Evolutionary conservation across 2,329 filamentous ascomycete genomes (phyloP), one percentile per base, ranked within the genome.

Genomic region (Dactylellina parvicollis): DNA sequence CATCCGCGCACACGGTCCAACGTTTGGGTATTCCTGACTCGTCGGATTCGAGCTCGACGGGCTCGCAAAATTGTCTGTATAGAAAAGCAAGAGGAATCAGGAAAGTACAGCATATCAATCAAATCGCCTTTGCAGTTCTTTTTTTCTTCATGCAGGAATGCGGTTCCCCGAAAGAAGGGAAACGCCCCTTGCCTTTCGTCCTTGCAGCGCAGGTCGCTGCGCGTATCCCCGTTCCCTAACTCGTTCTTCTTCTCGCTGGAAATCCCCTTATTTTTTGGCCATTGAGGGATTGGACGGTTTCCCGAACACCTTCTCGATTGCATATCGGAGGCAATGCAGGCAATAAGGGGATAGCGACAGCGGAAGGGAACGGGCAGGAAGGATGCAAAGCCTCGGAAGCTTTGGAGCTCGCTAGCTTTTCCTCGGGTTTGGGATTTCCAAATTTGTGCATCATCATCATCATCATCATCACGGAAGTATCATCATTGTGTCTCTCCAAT

Each of bases 121-220:
- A 50, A n/a, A 54, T 54, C 30, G 26, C 24, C 49, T 4, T 62
- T 49, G 38, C 56, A 44, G 65, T 18, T 57, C 20, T 50, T 42
- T 20, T 44, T 44, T 44, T 30, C 14, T 34, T 47, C 40, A 72
- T 64, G 50, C 44, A 57, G 42, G 50, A 47, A 55, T 72, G 66
- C 60, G 28, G 66, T 72, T 62, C 50, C 66, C 66, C 66, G 66
- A 72, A 46, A 59, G 56, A n/a, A n/a, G n/a, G n/a, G n/a, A n/a
- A n/a, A n/a, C n/a, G n/a, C 49, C 60, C 66, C 60, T 52, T 65
- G 49, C 49, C 60, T 55, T 24, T 38, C 60, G 55, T 40, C 24
- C 44, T 28, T 52, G 47, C 26, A 52, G 18, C 7, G 26, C 47
- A 34, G 26, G 18, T 36, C 12, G 14, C 44, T 49, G 44, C 28